Evolutionary conservation across 1,139 yeast species (phyloP).

Genomic region (Eremothecium gossypii): DNA sequence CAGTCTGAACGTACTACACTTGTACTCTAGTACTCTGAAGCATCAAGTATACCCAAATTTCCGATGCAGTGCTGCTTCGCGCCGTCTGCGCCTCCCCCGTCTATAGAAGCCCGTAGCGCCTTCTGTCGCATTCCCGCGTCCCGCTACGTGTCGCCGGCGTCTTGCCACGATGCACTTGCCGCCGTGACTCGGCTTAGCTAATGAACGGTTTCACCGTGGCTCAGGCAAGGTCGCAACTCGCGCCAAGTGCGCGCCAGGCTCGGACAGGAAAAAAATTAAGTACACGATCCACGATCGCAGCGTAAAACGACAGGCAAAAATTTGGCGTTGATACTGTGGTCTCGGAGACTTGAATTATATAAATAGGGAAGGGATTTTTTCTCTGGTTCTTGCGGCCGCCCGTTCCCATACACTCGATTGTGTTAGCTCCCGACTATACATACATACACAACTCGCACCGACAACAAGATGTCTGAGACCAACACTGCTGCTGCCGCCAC

Average conservation of each 20-base stretch:
- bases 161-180: no score
- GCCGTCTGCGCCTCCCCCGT: no score
- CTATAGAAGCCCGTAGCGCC: no score
- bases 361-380: slow-evolving; percentile 4
- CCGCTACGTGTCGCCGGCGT: no score
- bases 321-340: background rate
- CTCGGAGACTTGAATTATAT: slow-evolving; percentile 2
- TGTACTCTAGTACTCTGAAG: slow-evolving; percentile 25
- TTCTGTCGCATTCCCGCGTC: no score
- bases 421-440: background rate
- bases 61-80: slow-evolving; percentile 16
- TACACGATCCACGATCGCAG: no score
- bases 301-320: no score
- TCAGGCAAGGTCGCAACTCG: no score
- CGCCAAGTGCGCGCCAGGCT: no score
- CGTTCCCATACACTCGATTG: background rate
- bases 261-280: no score
- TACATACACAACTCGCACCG: background rate
- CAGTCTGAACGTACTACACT: slow-evolving; percentile 27
- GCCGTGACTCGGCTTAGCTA: no score
- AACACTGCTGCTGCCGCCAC: slow-evolving; percentile 4
- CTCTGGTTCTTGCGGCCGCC: background rate
- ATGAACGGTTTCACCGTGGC: no score
- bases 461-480: slow-evolving; percentile 3
- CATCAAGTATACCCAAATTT: slow-evolving; percentile 32